Percentiles rank a stretch among this genome's conserved stretches.
Evolutionary conservation across 2,329 filamentous ascomycete species (phyloP).

Genomic region (Cercospora canescens): DNA sequence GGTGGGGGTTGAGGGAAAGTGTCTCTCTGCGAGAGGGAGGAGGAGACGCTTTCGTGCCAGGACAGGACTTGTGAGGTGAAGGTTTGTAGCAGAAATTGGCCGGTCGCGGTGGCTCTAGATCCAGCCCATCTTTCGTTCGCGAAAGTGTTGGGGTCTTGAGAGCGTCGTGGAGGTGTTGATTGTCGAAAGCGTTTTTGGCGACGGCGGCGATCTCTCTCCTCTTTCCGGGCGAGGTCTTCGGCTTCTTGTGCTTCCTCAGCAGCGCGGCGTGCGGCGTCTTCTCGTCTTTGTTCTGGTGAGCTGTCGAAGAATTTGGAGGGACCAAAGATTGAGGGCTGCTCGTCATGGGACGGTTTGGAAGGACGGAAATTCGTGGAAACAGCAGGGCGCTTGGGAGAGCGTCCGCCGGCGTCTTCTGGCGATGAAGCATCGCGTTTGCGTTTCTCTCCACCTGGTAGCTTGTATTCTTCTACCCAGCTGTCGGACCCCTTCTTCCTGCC

Average conservation of each 20-base stretch:
- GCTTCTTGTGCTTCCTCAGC: not conserved
- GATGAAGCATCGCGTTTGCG: not conserved
- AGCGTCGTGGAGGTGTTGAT: not conserved
- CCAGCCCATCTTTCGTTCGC: not conserved
- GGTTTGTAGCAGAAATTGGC: not conserved
- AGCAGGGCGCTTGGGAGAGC: not conserved
- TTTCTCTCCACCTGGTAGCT: not conserved
- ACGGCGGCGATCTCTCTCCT: not conserved
- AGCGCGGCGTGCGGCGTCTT: not conserved
- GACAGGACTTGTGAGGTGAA: not conserved
- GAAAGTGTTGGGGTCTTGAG: not conserved
- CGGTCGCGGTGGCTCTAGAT: not conserved
- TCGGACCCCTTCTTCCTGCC: not conserved
- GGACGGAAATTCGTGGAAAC: not conserved
- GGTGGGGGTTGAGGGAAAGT: not conserved
- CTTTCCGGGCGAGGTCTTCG: not conserved
- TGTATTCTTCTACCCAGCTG: not conserved
- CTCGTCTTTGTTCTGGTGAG: not conserved
- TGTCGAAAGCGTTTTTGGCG: not conserved
- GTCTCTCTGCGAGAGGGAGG: not conserved
- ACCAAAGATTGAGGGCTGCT: not conserved
- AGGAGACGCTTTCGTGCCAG: not conserved
- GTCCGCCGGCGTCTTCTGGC: not conserved
- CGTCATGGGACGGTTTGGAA: not conserved
- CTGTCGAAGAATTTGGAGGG: not conserved